Conservation (phyloP, 176 grass and related monocot genomes). For the Dendrocalamus sinicus region DNA sequence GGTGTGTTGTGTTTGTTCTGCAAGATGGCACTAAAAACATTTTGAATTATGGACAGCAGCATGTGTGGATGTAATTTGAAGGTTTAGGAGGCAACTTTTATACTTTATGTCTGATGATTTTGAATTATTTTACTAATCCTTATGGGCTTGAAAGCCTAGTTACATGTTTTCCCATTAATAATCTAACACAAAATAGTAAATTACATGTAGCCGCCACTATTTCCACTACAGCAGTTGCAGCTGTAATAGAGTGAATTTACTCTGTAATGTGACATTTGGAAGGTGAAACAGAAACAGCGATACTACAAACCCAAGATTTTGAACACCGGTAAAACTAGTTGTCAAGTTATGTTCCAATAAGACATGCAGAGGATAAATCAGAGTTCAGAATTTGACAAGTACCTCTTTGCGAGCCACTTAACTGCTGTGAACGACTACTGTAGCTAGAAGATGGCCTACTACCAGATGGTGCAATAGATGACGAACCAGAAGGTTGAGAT, state of each 20-base stretch:
- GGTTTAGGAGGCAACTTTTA: background rate
- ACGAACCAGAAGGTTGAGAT: slow-evolving; percentile 44
- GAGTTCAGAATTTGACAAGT: slow-evolving; percentile 14
- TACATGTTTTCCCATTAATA: slow-evolving; percentile 8
- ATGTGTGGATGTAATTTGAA: background rate
- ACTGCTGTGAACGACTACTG: slow-evolving; percentile 60
- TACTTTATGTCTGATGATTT: background rate
- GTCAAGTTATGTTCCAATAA: slow-evolving; percentile 11
- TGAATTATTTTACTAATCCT: background rate
- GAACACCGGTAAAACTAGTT: background rate
- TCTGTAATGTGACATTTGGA: slow-evolving; percentile 4
- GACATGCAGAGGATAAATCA: slow-evolving; percentile 12
- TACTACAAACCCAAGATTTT: background rate
- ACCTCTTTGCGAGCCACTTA: slow-evolving; percentile 68
- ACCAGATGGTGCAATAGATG: slow-evolving; percentile 48
- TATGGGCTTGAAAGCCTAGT: slow-evolving; percentile 12
- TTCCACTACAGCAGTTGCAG: background rate
- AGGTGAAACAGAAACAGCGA: background rate
- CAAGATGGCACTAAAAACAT: background rate
- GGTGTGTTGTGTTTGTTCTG: background rate
- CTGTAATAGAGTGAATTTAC: background rate
- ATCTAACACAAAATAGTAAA: slow-evolving; percentile 17
- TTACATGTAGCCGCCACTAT: background rate
- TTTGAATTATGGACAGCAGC: background rate
- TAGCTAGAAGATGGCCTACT: slow-evolving; percentile 62